Base-by-base conservation (phyloP, 2,329 filamentous ascomycete genomes). In the Fusarium virguliforme region DNA sequence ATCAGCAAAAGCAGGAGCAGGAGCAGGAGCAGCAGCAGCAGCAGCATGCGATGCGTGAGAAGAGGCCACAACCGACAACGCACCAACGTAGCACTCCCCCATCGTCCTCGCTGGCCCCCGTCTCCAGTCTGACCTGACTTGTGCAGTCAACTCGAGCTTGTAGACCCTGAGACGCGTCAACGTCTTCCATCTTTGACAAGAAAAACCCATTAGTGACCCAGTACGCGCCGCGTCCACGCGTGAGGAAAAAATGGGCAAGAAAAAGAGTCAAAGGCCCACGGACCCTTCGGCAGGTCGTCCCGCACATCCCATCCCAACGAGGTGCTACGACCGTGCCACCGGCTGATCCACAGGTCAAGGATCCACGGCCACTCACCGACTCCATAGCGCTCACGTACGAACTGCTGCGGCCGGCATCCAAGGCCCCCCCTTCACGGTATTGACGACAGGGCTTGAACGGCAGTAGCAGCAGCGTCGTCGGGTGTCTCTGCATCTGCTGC, bases 351-450 rank as follows among this genome's bases (percentile, higher is more conserved):
- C 70, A 67, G 60, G 69, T 53, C 70, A 55, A 67, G 70, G 67
- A 71, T 72, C 64, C 67, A 71, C 41, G 71, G 56, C 73, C 73
- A 75, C 71, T 75, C 73, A 75, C 73, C 73, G 73, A 75, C 73
- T 75, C 60, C 58, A 24, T 70, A 68, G 56, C 55, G 73, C 67
- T 71, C 68, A 73, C 71, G 72, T 71, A 75, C 69, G 65, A 73
- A 71, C 71, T 71, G 64, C 69, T 74, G 66, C 64, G 51, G 61
- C 66, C 59, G 63, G 68, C 63, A 65, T 62, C 64, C 60, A 60
- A 62, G 46, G 46, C 46, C 46, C 46, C 62, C 41, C 24, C 24
- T 26, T 48, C 26, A 60, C 62, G 67, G 57, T 56, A 38, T 64
- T 56, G 38, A 64, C 53, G 50, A 40, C 46, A 72, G 48, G 57